Conservation (phyloP, 2,329 filamentous ascomycete genomes). For the Pseudopithomyces maydicus region DNA sequence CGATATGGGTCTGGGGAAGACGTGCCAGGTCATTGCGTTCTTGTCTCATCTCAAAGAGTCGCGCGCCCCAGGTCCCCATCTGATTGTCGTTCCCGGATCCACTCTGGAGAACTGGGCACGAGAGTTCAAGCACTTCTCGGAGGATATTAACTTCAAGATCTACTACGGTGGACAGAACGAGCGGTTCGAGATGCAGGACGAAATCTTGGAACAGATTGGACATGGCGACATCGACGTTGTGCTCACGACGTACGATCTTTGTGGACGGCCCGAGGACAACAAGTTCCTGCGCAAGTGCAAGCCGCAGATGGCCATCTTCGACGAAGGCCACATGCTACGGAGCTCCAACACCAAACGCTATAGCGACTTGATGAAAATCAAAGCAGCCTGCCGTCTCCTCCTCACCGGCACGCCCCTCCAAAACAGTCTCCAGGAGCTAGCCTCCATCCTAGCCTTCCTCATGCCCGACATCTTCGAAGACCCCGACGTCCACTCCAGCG, state of each 20-base stretch:
- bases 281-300: slow-evolving; percentile 65
- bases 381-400: slow-evolving; percentile 81
- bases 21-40: slow-evolving; percentile 93
- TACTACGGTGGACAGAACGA: slow-evolving; percentile 74
- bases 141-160: slow-evolving; percentile 70
- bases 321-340: slow-evolving; percentile 93
- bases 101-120: slow-evolving; percentile 95
- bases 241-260: slow-evolving; percentile 74
- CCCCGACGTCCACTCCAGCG: slow-evolving; percentile 70
- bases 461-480: slow-evolving; percentile 79
- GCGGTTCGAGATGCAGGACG: slow-evolving; percentile 69
- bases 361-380: slow-evolving; percentile 76
- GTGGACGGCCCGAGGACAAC: slow-evolving; percentile 63
- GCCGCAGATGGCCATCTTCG: slow-evolving; percentile 73
- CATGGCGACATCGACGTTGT: slow-evolving; percentile 66
- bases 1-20: slow-evolving; percentile 96
- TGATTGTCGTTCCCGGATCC: slow-evolving; percentile 90
- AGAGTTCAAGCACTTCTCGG: slow-evolving; percentile 88
- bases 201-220: slow-evolving; percentile 67
- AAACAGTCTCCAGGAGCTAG: slow-evolving; percentile 92
- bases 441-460: slow-evolving; percentile 90
- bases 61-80: slow-evolving; percentile 70
- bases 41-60: slow-evolving; percentile 80
- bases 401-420: slow-evolving; percentile 90
- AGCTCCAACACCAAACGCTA: slow-evolving; percentile 85